These are phyloP conservation scores for Vitis hybrid DNA, from an alignment of 177 flowering plant genomes.

Conservation along the genomic window DNA sequence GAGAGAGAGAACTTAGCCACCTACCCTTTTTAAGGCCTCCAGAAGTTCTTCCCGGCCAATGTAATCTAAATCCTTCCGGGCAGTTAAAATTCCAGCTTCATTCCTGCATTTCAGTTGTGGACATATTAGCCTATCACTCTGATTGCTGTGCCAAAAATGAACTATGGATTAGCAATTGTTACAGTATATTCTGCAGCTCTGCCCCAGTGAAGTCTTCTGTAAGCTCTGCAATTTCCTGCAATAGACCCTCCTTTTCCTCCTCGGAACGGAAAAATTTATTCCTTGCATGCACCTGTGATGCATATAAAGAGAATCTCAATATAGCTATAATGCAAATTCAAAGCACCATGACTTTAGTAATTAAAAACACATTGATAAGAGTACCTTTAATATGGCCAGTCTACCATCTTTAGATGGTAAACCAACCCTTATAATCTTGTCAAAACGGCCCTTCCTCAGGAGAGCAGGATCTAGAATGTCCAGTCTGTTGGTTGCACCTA, in stretches of 20 bases:
- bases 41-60: constrained; percentile 88
- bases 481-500: constrained; percentile 95
- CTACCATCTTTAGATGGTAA: constrained; percentile 95
- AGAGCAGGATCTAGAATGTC: constrained; percentile 99
- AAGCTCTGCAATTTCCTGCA: constrained; percentile 79
- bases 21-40: constrained; percentile 90
- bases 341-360: not conserved
- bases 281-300: constrained; percentile 85
- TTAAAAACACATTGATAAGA: not conserved
- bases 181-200: constrained; percentile 95
- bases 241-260: constrained; percentile 68
- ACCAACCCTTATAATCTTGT: constrained; percentile 95
- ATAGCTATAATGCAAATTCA: not conserved
- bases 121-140: constrained; percentile 9
- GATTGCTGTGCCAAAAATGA: not conserved
- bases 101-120: constrained; percentile 47
- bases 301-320: not conserved
- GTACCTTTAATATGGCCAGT: constrained; percentile 85
- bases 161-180: constrained; percentile 12
- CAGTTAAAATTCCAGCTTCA: constrained; percentile 98
- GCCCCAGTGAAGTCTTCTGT: constrained; percentile 96
- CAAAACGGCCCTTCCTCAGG: constrained; percentile 95
- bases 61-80: constrained; percentile 89
- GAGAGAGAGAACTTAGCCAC: constrained; percentile 7
- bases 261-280: constrained; percentile 89